These are phyloP conservation scores for Williopsis jadinii DNA, from an alignment of 1,139 yeast genomes.

Conservation along the genomic window DNA sequence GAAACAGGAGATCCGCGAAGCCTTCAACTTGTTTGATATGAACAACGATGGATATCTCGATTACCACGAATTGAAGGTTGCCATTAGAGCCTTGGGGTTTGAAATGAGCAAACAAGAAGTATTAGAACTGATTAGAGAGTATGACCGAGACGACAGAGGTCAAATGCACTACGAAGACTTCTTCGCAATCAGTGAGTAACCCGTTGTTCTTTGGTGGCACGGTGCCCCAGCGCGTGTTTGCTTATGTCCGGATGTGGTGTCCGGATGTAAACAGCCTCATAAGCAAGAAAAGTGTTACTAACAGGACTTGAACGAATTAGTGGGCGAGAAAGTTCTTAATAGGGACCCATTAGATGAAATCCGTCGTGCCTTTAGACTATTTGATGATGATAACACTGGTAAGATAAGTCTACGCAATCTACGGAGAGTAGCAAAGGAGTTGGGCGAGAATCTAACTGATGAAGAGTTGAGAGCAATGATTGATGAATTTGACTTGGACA, in stretches of 20 bases:
- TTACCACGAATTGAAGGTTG: constrained; percentile 87
- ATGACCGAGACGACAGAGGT: constrained; percentile 70
- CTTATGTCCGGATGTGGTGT: not conserved
- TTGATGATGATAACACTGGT: constrained; percentile 87
- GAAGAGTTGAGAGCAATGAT: constrained; percentile 96
- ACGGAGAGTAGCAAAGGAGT: constrained; percentile 83
- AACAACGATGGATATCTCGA: constrained; percentile 86
- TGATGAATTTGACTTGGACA: constrained; percentile 94
- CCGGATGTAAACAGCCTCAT: no score
- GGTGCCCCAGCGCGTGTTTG: not conserved
- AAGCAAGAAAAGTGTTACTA: not conserved
- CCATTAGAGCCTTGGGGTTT: constrained; percentile 90
- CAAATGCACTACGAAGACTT: constrained; percentile 78
- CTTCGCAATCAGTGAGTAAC: constrained; percentile 54
- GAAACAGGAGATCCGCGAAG: constrained; percentile 88
- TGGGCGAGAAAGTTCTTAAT: constrained; percentile 34
- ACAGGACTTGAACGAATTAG: constrained; percentile 4
- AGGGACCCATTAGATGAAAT: constrained; percentile 94
- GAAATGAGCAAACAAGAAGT: constrained; percentile 78
- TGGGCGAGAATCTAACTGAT: constrained; percentile 88
- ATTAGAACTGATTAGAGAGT: constrained; percentile 71
- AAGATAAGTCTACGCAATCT: constrained; percentile 76
- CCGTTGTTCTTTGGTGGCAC: not conserved
- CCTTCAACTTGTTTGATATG: constrained; percentile 88
- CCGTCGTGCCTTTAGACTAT: constrained; percentile 79